Base-by-base conservation (phyloP, 2,329 filamentous ascomycete genomes). In the Aspergillus tamarii region DNA sequence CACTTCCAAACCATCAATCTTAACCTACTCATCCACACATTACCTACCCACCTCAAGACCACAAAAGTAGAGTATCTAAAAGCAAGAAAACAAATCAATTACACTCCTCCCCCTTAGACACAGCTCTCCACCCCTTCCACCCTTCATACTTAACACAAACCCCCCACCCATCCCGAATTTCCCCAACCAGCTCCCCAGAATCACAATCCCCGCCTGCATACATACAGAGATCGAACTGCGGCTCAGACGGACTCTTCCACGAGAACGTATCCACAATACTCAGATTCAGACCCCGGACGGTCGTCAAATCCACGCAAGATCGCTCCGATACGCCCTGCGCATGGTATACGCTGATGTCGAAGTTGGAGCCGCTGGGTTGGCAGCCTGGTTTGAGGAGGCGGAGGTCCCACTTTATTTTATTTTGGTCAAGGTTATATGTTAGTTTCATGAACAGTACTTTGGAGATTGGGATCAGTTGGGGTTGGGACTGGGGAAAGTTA, bases 361-460 rank as follows among this genome's bases (percentile, higher is more conserved):
- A 54, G 32, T 69, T 70, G 39, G 67, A 67, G 26, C 34, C 28
- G 46, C 69, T 65, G 3, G 66, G 62, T 56, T 69, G 56, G 65
- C 76, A 78, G 59, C 73, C 73, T 23, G 70, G 70, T 55, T 66
- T 69, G 57, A 77, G 72, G 32, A 77, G 70, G 57, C 69, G 72
- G 46, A 78, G 66, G 53, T 74, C 71, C 72, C 72, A 74, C 72
- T 73, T 28, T 41, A 34, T 34, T 52, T 32, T 14, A 26, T 26
- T 34, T 73, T 23, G 43, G 41, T 34, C 45, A 5, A 14, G 5
- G 34, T 30, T 23, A n/a, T 50, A 4, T 57, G 43, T 64, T 64
- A 65, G 43, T 61, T 21, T 21, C 30, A n/a, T n/a, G 23, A 28
- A n/a, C 26, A 8, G 19, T 11, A 28, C 39, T 48, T 12, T 16